Percentiles rank a stretch among this genome's conserved stretches.
Conservation (phyloP, 75 land plant genomes). For the Adiantum capillusveneris region DNA sequence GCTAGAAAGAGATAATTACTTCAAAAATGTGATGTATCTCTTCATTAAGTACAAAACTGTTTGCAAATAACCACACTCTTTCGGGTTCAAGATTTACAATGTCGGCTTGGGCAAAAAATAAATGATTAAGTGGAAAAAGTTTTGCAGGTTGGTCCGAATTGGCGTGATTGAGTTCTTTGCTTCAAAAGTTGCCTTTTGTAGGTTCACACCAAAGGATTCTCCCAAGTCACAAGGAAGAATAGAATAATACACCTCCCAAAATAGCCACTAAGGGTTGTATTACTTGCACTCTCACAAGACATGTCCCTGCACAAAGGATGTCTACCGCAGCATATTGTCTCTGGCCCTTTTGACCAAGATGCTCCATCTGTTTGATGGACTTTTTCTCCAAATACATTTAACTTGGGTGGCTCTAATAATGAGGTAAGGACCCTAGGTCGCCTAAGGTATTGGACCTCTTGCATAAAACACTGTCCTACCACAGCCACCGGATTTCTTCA, state of each 20-base stretch:
- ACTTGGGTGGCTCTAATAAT: constrained; percentile 79
- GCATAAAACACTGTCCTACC: constrained; percentile 81
- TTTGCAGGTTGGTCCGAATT: too few relatives aligned
- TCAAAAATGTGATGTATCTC: too few relatives aligned
- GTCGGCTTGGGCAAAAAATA: too few relatives aligned
- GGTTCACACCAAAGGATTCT: constrained; percentile 89
- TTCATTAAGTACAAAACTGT: too few relatives aligned
- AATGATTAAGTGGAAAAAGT: too few relatives aligned
- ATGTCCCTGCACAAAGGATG: constrained; percentile 95
- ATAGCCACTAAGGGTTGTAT: constrained; percentile 85
- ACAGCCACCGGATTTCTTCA: constrained; percentile 78
- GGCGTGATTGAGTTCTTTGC: too few relatives aligned
- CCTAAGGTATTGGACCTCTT: constrained; percentile 96
- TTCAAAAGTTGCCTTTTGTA: constrained; percentile 94
- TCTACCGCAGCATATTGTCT: constrained; percentile 66
- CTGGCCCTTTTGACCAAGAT: constrained; percentile 73
- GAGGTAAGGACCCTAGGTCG: constrained; percentile 93
- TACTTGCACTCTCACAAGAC: constrained; percentile 82
- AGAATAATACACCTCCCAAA: constrained; percentile 92
- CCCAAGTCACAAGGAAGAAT: constrained; percentile 98
- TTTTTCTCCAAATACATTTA: constrained; percentile 81
- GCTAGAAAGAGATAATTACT: too few relatives aligned
- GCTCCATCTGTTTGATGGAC: constrained; percentile 90
- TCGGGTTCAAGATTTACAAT: too few relatives aligned
- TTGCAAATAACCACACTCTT: too few relatives aligned